Percentiles rank a stretch among this genome's conserved stretches.
These are phyloP conservation scores for Schoenoplectus tabernaemontani DNA, from an alignment of 202 grass and related monocot genomes.

Conservation along the genomic window DNA sequence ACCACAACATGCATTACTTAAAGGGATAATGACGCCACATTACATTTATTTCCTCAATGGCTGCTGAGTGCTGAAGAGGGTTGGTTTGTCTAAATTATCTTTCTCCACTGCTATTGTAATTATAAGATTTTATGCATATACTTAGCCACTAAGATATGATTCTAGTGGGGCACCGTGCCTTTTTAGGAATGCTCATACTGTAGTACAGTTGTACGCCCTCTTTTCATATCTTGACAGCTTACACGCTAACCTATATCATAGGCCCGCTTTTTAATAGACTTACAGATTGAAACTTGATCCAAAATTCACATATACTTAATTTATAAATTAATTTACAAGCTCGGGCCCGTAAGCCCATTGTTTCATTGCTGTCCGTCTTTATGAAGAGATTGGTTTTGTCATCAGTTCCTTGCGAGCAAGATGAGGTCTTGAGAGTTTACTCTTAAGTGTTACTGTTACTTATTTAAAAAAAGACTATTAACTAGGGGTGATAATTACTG, in stretches of 20 bases:
- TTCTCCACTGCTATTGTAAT: too few relatives aligned
- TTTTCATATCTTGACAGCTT: background rate
- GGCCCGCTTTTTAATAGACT: background rate
- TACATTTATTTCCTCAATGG: background rate
- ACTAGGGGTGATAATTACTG: too few relatives aligned
- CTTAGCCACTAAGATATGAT: background rate
- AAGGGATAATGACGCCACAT: background rate
- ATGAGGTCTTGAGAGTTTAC: too few relatives aligned
- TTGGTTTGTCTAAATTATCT: background rate
- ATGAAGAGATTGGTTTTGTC: too few relatives aligned
- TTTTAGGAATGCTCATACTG: background rate
- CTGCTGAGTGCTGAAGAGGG: background rate
- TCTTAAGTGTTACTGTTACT: too few relatives aligned
- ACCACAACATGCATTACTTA: background rate
- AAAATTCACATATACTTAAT: background rate
- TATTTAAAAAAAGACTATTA: too few relatives aligned
- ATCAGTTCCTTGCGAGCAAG: too few relatives aligned
- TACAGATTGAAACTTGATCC: background rate
- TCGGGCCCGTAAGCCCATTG: background rate
- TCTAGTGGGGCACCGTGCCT: background rate
- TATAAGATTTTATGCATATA: background rate
- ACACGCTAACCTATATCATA: background rate
- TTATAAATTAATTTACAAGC: background rate
- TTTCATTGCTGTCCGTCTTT: background rate
- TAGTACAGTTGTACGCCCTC: background rate